Evolutionary conservation across 75 land plant species (phyloP).

Genomic region (Pinus tabuliformis): DNA sequence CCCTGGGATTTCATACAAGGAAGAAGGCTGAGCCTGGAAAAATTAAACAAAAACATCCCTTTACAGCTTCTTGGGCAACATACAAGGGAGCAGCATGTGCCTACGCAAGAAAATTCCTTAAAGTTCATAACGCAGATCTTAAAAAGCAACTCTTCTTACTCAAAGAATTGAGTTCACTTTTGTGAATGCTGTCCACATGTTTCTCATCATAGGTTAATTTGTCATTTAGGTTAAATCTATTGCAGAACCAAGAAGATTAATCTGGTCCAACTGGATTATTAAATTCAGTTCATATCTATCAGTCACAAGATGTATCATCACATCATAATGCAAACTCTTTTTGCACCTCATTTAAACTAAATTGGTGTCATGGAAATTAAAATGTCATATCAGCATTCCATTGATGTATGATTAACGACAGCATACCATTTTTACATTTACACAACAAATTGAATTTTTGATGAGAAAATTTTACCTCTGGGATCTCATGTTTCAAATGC

Average conservation of each 20-base stretch:
- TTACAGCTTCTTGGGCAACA: too few species aligned
- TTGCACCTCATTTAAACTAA: not conserved
- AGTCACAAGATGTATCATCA: not conserved
- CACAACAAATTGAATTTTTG: not conserved
- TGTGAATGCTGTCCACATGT: not conserved
- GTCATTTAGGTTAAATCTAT: too few species aligned
- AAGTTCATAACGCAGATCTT: too few species aligned
- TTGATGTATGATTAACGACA: not conserved
- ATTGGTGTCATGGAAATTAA: not conserved
- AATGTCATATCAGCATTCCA: not conserved
- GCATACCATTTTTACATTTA: not conserved
- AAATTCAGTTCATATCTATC: not conserved
- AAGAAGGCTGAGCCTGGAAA: too few species aligned
- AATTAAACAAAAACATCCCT: too few species aligned
- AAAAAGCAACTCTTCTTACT: not conserved
- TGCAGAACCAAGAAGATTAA: too few species aligned
- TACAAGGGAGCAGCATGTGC: too few species aligned
- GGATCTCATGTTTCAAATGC: slow-evolving; percentile 20
- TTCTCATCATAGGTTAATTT: too few species aligned
- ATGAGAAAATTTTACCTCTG: slow-evolving; percentile 39
- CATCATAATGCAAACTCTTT: not conserved
- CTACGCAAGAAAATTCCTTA: too few species aligned
- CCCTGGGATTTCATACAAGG: too few species aligned
- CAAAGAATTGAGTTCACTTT: not conserved
- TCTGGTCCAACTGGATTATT: not conserved